phyloP scores from a whole-genome alignment of 352 stramenopile species.

The Phytophthora chlamydospora region DNA sequence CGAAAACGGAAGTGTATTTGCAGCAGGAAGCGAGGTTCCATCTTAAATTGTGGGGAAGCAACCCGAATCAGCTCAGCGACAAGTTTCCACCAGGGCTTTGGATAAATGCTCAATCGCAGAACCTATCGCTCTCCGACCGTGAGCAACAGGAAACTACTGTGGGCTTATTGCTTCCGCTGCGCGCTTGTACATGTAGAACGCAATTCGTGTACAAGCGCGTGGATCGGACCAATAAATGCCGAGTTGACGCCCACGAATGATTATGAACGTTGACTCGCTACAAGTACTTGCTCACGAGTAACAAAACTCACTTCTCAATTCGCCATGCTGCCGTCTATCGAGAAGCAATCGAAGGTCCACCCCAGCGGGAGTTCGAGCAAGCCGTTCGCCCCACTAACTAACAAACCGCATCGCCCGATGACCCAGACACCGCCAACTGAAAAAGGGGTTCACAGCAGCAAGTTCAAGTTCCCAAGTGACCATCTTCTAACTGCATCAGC shows the following conservation, averaged over 20 bases:
- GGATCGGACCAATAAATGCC: slow-evolving; percentile 17
- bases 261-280: slow-evolving; percentile 9
- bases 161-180: too few relatives aligned
- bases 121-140: too few relatives aligned
- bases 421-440: not conserved
- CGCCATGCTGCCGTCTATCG: not conserved
- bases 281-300: too few relatives aligned
- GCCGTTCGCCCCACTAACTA: slow-evolving; percentile 1
- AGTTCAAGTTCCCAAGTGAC: not conserved
- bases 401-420: not conserved
- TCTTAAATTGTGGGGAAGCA: too few relatives aligned
- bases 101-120: too few relatives aligned
- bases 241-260: slow-evolving; percentile 18
- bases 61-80: too few relatives aligned
- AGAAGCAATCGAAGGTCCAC: slow-evolving; percentile 8
- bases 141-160: too few relatives aligned
- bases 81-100: too few relatives aligned
- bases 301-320: not conserved
- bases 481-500: not conserved
- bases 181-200: not conserved
- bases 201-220: slow-evolving; percentile 10
- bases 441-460: not conserved
- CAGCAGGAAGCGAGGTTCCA: too few relatives aligned
- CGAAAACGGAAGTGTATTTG: too few relatives aligned
- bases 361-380: not conserved